Conservation (phyloP, 768 basidiomycete genomes). For the Phlegmacium glaucopus region DNA sequence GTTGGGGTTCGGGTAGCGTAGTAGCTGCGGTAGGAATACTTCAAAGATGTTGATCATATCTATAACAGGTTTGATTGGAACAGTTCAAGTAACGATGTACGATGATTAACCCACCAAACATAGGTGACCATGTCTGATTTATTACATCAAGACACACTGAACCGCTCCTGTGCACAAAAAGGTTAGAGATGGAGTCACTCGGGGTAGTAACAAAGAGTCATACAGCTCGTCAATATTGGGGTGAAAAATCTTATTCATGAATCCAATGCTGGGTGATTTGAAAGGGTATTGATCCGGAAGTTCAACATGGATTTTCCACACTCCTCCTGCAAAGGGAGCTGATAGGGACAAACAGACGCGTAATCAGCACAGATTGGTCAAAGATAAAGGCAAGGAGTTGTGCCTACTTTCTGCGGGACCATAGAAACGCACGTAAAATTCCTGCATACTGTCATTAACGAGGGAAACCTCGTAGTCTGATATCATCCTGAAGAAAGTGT, state of each 20-base stretch:
- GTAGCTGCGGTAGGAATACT: conserved; percentile 92
- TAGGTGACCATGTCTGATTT: conserved; percentile 99
- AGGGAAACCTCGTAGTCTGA: conserved; percentile 97
- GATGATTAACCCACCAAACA: conserved; percentile 75
- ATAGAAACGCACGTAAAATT: conserved; percentile 96
- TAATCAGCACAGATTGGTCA: neutral
- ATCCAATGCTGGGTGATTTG: conserved; percentile 98
- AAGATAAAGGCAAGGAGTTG: conserved; percentile 24
- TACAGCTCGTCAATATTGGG: conserved; percentile 99
- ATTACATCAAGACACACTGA: conserved; percentile 99
- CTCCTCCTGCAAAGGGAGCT: conserved; percentile 97
- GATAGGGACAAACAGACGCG: conserved; percentile 7
- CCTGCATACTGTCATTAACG: conserved; percentile 98
- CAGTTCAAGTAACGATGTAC: neutral
- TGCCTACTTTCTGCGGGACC: conserved; percentile 89
- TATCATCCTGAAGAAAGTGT: conserved; percentile 68
- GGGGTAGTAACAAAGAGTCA: conserved; percentile 28
- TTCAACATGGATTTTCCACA: conserved; percentile 99
- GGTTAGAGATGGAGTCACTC: conserved; percentile 2
- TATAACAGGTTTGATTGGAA: conserved; percentile 23
- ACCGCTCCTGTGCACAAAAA: conserved; percentile 62
- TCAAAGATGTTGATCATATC: conserved; percentile 99
- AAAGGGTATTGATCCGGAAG: conserved; percentile 98
- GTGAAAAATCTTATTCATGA: conserved; percentile 99
- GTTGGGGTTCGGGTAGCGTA: conserved; percentile 97